Evolutionary conservation across 73 alveolate genomes (phyloP), one percentile per base, ranked within the genome.

Genomic region (Stentor coeruleus): DNA sequence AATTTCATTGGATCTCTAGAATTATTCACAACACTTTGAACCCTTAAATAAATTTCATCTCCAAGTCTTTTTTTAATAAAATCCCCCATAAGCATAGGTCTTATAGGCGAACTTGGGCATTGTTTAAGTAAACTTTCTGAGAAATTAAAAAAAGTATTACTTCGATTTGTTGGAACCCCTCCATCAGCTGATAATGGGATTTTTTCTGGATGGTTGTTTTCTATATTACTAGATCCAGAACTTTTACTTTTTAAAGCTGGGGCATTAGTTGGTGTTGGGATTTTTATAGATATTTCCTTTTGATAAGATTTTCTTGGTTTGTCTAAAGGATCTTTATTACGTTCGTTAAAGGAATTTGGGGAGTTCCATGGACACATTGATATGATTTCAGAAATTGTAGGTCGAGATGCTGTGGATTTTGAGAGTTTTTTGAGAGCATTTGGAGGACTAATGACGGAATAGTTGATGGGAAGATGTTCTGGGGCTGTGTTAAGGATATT

Each of bases 321-420:
- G n/a, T 15, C 72, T 55, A n/a, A 15, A 55, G 72, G 15, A 15
- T 55, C 20, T 15, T n/a, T 55, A 55, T 15, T n/a, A 55, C 15
- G 15, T 55, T 55, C 72, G n/a, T 15, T 55, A 55, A 55, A 15
- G n/a, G 72, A n/a, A n/a, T n/a, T n/a, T 55, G n/a, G 72, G 72
- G n/a, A 15, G 15, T 55, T 55, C 72, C 20, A 15, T n/a, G 15
- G 15, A 55, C 20, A 15, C 20, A 55, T 55, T 55, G 72, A 55
- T 55, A 15, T 55, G n/a, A 93, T 58, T 74, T 96, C 96, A 81
- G 88, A 89, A 38, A 94, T 89, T n/a, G 85, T 83, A 26, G 99
- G 98, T 38, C 99, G 77, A 72, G 84, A 89, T 59, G 83, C 59
- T 20, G 97, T 90, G 87, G 94, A 93, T 74, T 93, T 96, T 36